Evolutionary conservation across 73 alveolate species (phyloP), one percentile per base, ranked within the genome.

Genomic region (Loxodes magnus): DNA sequence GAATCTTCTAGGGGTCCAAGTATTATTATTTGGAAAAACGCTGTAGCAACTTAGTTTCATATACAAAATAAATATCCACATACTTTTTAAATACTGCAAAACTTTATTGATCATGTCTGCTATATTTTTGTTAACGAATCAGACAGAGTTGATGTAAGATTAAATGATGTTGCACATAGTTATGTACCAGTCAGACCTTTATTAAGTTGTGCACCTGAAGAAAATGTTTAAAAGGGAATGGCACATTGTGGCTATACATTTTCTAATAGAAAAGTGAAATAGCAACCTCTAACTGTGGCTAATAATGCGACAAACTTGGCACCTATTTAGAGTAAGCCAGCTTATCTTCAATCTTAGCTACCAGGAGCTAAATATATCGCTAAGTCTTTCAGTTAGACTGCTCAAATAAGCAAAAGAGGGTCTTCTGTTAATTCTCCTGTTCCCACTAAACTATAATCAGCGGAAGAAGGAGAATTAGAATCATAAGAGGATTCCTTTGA

Each of bases 1-100:
- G 88, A 79, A 42, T 61, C 87, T 29, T 63, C 54, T 5, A 64
- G 69, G 56, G 93, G 94, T 3, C 91, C 97, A 2, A 52, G 68
- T 20, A 63, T 86, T n/a, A 76, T 85, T n/a, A 82, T 68, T 26
- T 94, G 80, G 53, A 66, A 51, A 10, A 81, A 86, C 65, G 56
- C 86, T 5, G 49, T 86, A 5, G 94, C 85, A 9, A 71, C 62
- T 6, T 73, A 77, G 53, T 86, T 86, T 63, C 87, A 80, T 53
- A 35, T 76, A 1, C 76, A 74, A 12, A 65, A 30, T 56, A 77
- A 74, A 48, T 71, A 64, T 43, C 38, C 27, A 31, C 84, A 78
- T 37, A 57, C 92, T 15, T 56, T 76, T 1, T 37, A 55, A 22
- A 25, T 81, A 19, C 55, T 86, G 27, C 30, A 38, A 23, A 86